Evolutionary conservation across 192 early-diverging fungal species (phyloP).

Genomic region (Coemansia sp.): DNA sequence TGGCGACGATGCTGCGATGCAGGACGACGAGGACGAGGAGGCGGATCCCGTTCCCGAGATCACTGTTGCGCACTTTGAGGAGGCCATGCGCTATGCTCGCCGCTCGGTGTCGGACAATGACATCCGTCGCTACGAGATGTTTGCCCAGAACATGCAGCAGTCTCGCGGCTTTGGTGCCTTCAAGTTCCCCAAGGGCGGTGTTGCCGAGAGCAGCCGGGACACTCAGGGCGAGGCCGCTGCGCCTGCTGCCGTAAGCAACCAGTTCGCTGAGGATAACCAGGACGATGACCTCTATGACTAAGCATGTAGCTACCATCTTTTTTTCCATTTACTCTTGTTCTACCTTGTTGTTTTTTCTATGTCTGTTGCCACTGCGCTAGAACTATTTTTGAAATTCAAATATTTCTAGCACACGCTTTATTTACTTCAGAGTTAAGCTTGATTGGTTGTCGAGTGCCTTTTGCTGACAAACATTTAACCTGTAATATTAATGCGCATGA

Average conservation of each 20-base stretch:
- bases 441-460: background rate
- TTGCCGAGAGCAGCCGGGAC: slow-evolving; percentile 33
- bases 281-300: slow-evolving; percentile 59
- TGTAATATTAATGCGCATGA: background rate
- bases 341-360: no score
- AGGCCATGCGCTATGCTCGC: slow-evolving; percentile 97
- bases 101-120: slow-evolving; percentile 95
- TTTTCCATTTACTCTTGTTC: no score
- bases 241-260: slow-evolving; percentile 14
- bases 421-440: background rate
- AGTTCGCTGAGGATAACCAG: slow-evolving; percentile 54
- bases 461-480: background rate
- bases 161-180: slow-evolving; percentile 93
- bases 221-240: slow-evolving; percentile 17
- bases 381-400: no score
- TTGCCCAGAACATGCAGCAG: slow-evolving; percentile 98
- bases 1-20: slow-evolving; percentile 75
- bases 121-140: slow-evolving; percentile 99
- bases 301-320: background rate
- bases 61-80: slow-evolving; percentile 96
- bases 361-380: no score
- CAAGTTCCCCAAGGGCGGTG: slow-evolving; percentile 86
- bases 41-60: slow-evolving; percentile 88
- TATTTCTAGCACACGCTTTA: background rate
- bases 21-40: slow-evolving; percentile 70